Conservation (phyloP, 2,329 filamentous ascomycete genomes). For the Venturia nashicola region DNA sequence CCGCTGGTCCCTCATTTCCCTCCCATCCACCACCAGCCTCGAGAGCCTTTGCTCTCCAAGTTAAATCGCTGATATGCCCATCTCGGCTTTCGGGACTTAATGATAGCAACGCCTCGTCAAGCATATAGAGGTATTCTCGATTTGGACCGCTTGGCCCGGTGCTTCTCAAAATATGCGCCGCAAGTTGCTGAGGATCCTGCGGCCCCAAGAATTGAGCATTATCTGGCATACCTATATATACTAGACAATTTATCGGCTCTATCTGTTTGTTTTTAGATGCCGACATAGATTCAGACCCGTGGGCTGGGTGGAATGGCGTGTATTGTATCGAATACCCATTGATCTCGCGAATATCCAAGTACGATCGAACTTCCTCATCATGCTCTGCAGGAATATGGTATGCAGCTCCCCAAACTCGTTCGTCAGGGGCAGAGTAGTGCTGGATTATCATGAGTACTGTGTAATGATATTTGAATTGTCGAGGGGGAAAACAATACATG, state of each 20-base stretch:
- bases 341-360: constrained; percentile 93
- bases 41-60: constrained; percentile 55
- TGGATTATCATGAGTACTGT: background rate
- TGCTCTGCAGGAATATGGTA: constrained; percentile 66
- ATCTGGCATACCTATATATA: constrained; percentile 88
- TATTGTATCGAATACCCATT: constrained; percentile 95
- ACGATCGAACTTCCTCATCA: constrained; percentile 71
- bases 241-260: constrained; percentile 44
- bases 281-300: constrained; percentile 15
- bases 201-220: constrained; percentile 87
- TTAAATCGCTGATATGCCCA: constrained; percentile 73
- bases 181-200: constrained; percentile 66
- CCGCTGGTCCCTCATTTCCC: constrained; percentile 8
- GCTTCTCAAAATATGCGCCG: constrained; percentile 67
- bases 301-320: constrained; percentile 63
- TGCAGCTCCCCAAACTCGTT: constrained; percentile 77
- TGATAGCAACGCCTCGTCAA: constrained; percentile 62
- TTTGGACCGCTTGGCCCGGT: constrained; percentile 80
- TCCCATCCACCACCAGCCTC: constrained; percentile 27
- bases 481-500: constrained; percentile 35
- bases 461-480: background rate
- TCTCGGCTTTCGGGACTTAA: constrained; percentile 69
- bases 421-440: constrained; percentile 43
- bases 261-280: constrained; percentile 21
- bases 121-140: constrained; percentile 71